phyloP scores from a whole-genome alignment of 2,329 filamentous ascomycete genomes.

The Trichoderma brevicompactum region DNA sequence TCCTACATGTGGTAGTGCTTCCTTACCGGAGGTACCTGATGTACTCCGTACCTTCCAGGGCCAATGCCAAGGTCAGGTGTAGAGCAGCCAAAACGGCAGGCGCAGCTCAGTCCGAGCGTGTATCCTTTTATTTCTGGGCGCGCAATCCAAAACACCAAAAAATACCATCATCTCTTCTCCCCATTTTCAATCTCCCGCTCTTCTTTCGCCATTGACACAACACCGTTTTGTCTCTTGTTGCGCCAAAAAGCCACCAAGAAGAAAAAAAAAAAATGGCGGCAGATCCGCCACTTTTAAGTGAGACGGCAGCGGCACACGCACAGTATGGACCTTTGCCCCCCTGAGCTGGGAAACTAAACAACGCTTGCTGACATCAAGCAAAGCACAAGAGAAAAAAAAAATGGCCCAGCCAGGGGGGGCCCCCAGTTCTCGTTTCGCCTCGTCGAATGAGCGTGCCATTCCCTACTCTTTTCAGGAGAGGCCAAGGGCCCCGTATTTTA shows the following conservation, averaged over 20 bases:
- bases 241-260: background rate
- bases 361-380: constrained; percentile 13
- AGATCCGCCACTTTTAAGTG: constrained; percentile 11
- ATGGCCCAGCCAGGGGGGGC: constrained; percentile 7
- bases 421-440: constrained; percentile 25
- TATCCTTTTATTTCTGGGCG: no score
- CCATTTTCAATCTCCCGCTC: background rate
- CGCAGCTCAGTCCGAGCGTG: no score
- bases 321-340: constrained; percentile 11
- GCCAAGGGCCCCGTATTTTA: constrained; percentile 23
- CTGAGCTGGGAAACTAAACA: constrained; percentile 8
- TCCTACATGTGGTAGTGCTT: no score
- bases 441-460: constrained; percentile 25
- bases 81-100: no score
- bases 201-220: background rate
- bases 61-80: no score
- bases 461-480: constrained; percentile 24
- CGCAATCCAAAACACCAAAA: no score
- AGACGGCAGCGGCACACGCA: constrained; percentile 17
- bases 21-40: no score
- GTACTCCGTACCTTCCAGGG: no score
- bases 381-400: background rate
- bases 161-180: background rate
- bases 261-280: background rate
- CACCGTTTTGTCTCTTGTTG: no score